Base-by-base conservation (phyloP, 768 basidiomycete genomes). In the Boletus subparvulus region DNA sequence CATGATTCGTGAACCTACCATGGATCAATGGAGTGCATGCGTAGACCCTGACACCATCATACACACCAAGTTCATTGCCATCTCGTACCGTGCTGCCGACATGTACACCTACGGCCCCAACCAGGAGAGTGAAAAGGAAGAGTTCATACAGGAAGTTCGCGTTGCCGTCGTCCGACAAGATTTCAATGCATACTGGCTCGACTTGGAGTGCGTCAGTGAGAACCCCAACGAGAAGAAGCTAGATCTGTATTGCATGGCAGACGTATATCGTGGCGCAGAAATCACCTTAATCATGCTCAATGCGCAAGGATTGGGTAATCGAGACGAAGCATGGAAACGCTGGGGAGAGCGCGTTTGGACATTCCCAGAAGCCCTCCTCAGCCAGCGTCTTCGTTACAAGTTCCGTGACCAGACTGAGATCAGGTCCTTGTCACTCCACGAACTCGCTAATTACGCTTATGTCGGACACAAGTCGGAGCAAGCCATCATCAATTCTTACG, bases 401-500 rank as follows among this genome's bases (percentile, higher is more conserved):
- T 47, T 58, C 6, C 41, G 52, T 32, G 50, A 32, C 16, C 13
- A 35, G 7, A 17, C n/a, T 5, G 56, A 53, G 6, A 47, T 63
- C 12, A 28, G 13, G 0, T n/a, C 58, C 2, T 16, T 57, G 5
- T 48, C 42, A 11, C 47, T 47, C 9, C 33, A 40, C 19, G 14
- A 61, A 19, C 36, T 65, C 6, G 64, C 56, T 35, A 35, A 35
- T 4, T 8, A 12, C 2, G 33, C 33, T 13, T 35, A 35, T 35
- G 33, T 0, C 12, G 33, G 33, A 35, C 33, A 35, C 33, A 5
- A 35, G 12, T 13, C 3, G 12, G 64, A 65, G 39, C 52, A 52
- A 17, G 54, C 64, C 1, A 54, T 65, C 46, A 50, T 65, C 30
- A 59, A 65, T 13, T 45, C 56, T 2, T 65, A 65, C 21, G 52